Percentiles rank a stretch among this genome's conserved stretches.
Evolutionary conservation across 2,329 filamentous ascomycete species (phyloP).

Genomic region (Ophiostoma sp.): DNA sequence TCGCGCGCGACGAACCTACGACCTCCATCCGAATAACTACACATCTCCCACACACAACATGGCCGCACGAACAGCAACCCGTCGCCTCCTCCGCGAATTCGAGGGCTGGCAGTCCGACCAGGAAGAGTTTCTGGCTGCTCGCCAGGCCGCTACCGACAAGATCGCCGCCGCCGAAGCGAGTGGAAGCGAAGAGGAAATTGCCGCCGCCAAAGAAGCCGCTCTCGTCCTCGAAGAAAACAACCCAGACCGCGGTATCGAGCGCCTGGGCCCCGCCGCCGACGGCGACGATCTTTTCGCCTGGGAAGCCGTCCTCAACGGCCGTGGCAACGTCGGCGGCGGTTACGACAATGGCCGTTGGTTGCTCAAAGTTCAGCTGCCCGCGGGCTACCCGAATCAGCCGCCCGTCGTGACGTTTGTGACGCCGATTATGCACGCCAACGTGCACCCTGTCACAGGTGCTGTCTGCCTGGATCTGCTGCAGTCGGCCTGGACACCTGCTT

Average conservation of each 20-base stretch:
- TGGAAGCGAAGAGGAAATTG: background rate
- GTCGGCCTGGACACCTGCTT: constrained; percentile 79
- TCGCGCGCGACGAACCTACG: background rate
- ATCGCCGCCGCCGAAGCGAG: background rate
- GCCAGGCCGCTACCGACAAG: background rate
- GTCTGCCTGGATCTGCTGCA: constrained; percentile 89
- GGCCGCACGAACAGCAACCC: constrained; percentile 51
- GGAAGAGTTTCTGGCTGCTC: constrained; percentile 32
- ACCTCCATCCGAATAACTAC: background rate
- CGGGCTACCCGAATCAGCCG: constrained; percentile 74
- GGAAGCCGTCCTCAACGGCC: constrained; percentile 62
- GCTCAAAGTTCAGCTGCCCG: constrained; percentile 72
- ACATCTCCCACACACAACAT: background rate
- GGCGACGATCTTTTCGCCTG: constrained; percentile 59
- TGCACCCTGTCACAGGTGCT: constrained; percentile 70
- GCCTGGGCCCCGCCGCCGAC: constrained; percentile 52
- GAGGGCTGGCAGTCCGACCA: constrained; percentile 53
- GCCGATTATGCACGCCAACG: constrained; percentile 81
- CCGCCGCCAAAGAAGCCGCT: background rate
- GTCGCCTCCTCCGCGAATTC: constrained; percentile 60
- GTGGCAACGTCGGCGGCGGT: constrained; percentile 52
- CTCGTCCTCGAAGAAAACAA: constrained; percentile 23
- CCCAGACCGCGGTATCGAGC: constrained; percentile 51
- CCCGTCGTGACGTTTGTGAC: constrained; percentile 82
- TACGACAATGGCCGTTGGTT: constrained; percentile 77